Evolutionary conservation across 192 early-diverging fungal genomes (phyloP).

Genomic region (Coemansia sp.): DNA sequence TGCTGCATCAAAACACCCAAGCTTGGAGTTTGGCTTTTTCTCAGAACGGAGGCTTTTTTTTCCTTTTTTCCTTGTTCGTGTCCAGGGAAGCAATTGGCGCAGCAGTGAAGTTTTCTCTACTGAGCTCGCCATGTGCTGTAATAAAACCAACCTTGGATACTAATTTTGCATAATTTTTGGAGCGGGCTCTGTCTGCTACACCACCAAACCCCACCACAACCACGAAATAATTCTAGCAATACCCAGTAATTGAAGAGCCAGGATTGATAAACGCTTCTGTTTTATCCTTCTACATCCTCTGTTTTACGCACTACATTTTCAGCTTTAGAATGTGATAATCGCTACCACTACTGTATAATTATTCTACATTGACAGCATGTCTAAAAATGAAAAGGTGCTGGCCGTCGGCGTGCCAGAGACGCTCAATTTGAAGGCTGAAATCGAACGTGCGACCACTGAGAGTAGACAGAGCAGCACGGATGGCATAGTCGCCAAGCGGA

Average conservation of each 20-base stretch:
- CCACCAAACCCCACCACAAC: constrained; percentile 10
- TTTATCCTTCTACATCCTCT: no score
- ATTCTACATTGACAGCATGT: not conserved
- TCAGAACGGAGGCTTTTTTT: no score
- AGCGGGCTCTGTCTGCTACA: constrained; percentile 16
- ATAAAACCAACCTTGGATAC: constrained; percentile 16
- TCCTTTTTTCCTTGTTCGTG: constrained; percentile 18
- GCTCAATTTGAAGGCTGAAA: constrained; percentile 35
- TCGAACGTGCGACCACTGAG: constrained; percentile 33
- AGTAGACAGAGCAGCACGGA: constrained; percentile 14
- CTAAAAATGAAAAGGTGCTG: not conserved
- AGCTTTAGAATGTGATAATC: no score
- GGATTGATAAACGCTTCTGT: no score
- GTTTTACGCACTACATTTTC: no score
- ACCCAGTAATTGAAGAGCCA: no score
- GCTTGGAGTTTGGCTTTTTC: no score
- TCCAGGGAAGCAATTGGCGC: constrained; percentile 27
- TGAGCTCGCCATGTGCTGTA: constrained; percentile 38
- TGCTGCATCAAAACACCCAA: no score
- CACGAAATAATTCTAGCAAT: no score
- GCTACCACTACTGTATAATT: not conserved
- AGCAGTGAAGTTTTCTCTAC: constrained; percentile 28
- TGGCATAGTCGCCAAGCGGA: constrained; percentile 4
- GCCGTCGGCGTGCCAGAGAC: constrained; percentile 27
- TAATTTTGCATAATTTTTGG: constrained; percentile 47